Evolutionary conservation across 2,329 filamentous ascomycete species (phyloP), one percentile per base, ranked within the genome.

Genomic region (Anthostomella pinea): DNA sequence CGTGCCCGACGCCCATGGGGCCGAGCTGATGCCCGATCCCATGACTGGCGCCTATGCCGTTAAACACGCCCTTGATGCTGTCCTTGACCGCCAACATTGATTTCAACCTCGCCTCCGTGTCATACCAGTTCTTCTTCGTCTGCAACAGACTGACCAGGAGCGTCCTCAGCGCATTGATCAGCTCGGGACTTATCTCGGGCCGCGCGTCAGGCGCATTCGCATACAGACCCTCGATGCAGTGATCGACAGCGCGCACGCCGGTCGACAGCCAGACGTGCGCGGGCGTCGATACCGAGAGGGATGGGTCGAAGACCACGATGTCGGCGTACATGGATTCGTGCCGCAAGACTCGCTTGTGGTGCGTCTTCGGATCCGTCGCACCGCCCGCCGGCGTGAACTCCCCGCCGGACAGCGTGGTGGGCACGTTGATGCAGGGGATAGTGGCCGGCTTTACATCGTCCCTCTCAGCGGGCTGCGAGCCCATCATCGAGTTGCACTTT

Each of bases 341-440:
- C 23, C 37, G 6, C 11, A 52, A 35, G 25, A 45, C 43, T 7
- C 35, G 22, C 41, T 52, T 52, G 29, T 48, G 39, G 17, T 36
- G 35, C 6, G 33, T 46, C 18, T 38, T 21, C 8, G 42, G 31
- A 22, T 68, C 53, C 1, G 68, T 70, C 6, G 58, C 65, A 2
- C 67, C 67, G 3, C 61, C 65, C 14, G 61, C 52, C 2, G 53
- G 38, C 3, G 56, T 59, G 43, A 65, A 70, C 43, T 69, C 65
- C 7, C 59, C 65, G 2, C 63, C 65, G 0, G 63, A 66, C 4
- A 69, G 50, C 2, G 59, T 61, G 6, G 66, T 68, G 6, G 65
- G 64, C 19, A 69, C 62, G 18, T 57, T 58, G 34, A 69, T 63
- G 14, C 64, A 44, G 4, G 62, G 62, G 6, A 65, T 45, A 2